Conservation (phyloP, 2,329 filamentous ascomycete genomes). For the Cytospora chrysosperma region DNA sequence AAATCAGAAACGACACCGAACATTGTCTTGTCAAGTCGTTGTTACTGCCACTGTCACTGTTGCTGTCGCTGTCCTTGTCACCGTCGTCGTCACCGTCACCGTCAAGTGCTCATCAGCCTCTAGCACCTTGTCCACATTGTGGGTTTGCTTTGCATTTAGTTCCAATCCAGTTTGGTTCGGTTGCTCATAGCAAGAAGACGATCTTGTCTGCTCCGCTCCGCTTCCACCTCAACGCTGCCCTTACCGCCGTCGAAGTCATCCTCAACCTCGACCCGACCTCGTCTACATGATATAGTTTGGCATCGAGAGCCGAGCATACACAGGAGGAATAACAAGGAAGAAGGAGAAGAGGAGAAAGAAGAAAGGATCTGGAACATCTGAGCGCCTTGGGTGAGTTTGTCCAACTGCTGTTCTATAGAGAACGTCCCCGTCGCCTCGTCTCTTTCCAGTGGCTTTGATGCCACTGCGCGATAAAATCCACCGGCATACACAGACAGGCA, state of each 20-base stretch:
- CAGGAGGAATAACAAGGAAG: not conserved
- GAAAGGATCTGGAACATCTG: not conserved
- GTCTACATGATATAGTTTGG: not conserved
- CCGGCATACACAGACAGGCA: not conserved
- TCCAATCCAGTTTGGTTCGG: not conserved
- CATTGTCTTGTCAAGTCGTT: slow-evolving; percentile 1
- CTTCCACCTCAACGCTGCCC: not conserved
- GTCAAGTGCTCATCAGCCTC: not conserved
- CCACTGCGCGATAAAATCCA: slow-evolving; percentile 15
- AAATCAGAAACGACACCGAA: not conserved
- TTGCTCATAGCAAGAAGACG: not conserved
- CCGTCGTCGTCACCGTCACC: too few relatives aligned
- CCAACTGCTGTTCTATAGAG: not conserved
- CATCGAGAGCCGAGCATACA: not conserved
- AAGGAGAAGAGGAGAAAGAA: not conserved
- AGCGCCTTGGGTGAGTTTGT: not conserved
- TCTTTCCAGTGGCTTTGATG: not conserved
- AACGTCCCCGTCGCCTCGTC: not conserved
- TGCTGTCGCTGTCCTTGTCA: slow-evolving; percentile 4
- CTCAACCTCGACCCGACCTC: not conserved
- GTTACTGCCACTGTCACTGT: not conserved
- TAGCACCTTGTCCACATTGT: not conserved
- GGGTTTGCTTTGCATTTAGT: not conserved
- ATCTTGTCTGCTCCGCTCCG: not conserved
- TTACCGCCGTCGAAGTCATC: not conserved